phyloP scores from a whole-genome alignment of 75 land plant genomes.

The Sequoia sempervirens region DNA sequence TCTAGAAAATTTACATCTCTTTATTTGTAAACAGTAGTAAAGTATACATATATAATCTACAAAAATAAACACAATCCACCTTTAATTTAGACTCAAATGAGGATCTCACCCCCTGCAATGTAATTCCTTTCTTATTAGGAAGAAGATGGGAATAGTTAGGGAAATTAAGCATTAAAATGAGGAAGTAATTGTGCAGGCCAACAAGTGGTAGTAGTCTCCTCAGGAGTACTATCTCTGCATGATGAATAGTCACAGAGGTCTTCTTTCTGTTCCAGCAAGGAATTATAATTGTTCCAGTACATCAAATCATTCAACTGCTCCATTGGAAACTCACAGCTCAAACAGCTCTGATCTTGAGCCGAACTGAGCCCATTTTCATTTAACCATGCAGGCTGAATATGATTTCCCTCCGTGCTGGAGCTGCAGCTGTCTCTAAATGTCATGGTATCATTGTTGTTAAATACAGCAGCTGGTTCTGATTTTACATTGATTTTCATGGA shows the following conservation, averaged over 20 bases:
- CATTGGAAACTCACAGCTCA: slow-evolving; percentile 5
- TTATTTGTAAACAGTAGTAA: neutral
- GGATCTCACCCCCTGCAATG: neutral
- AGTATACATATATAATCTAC: slow-evolving; percentile 2
- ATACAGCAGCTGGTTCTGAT: neutral
- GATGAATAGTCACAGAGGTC: neutral
- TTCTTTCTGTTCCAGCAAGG: neutral
- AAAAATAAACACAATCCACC: neutral
- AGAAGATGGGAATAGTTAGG: neutral
- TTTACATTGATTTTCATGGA: slow-evolving; percentile 8
- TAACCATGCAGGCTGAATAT: slow-evolving; percentile 5
- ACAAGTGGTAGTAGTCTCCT: neutral
- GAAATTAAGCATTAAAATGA: neutral
- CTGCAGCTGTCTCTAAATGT: slow-evolving; percentile 9
- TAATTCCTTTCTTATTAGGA: neutral
- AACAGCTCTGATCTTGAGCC: slow-evolving; percentile 5
- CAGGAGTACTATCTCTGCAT: neutral
- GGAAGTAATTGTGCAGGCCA: neutral
- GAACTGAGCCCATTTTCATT: neutral
- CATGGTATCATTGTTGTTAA: neutral
- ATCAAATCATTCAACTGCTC: slow-evolving; percentile 4
- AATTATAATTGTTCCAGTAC: slow-evolving; percentile 6
- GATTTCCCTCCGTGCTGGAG: slow-evolving; percentile 1
- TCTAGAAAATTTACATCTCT: neutral
- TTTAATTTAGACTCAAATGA: neutral